Base-by-base conservation (phyloP, 2,329 filamentous ascomycete species). In the Phoma sp. region DNA sequence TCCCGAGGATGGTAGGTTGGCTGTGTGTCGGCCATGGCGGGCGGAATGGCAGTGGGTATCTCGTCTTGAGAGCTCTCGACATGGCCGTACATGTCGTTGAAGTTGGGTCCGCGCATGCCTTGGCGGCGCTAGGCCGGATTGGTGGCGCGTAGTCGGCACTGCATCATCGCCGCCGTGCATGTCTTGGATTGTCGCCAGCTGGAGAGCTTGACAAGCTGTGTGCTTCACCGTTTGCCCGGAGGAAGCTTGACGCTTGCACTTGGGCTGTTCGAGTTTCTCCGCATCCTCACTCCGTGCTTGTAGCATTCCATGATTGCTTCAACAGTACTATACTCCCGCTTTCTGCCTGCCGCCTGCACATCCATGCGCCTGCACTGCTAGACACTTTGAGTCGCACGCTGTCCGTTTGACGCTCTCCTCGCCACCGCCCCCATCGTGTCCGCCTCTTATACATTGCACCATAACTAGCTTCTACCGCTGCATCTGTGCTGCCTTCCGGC, bases 1-100 rank as follows among this genome's bases (percentile, higher is more conserved):
- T 96, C 90, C 76, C 87, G 85, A 42, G 89, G 86, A 61, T 90
- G 85, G 77, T 89, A 96, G 59, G 73, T 60, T 23, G 62, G 55
- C 53, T 68, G 55, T 55, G 65, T 57, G 56, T 65, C 65, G 62
- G 72, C 71, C 74, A 76, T 76, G 62, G 62, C 59, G 69, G 71
- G 68, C 69, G 53, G 47, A 61, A 55, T 66, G 59, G 64, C 59
- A 50, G 62, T 64, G 55, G 55, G 45, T 57, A 59, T 46, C 45
- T 66, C 60, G 60, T 60, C 60, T 58, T 53, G 48, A 38, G 49
- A 63, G 62, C 59, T 64, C 50, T 57, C 47, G 30, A 45, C 42
- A 47, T 26, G 4, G 33, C 32, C 40, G 42, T 48, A 28, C 52
- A 49, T 29, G 53, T 56, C 36, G 53, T 59, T 53, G 61, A 53